Evolutionary conservation across 768 basidiomycete genomes (phyloP).

Genomic region (Chalciporus piperatus): DNA sequence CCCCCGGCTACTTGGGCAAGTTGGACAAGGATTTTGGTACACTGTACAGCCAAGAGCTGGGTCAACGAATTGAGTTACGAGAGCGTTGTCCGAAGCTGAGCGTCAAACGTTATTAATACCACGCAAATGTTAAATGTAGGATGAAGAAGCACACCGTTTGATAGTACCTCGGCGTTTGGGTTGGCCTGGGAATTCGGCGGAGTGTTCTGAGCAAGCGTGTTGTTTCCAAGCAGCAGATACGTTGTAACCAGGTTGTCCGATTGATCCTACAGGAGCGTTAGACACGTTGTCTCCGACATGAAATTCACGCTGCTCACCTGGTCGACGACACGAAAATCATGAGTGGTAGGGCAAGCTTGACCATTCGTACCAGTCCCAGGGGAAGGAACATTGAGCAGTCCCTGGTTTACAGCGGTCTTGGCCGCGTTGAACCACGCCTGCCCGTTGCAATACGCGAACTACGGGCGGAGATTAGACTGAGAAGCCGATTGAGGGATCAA

Average conservation of each 20-base stretch:
- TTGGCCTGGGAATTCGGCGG: conserved; percentile 24
- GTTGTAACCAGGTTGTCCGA: conserved; percentile 29
- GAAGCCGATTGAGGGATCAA: neutral
- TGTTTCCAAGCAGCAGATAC: conserved; percentile 20
- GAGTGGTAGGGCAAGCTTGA: conserved; percentile 27
- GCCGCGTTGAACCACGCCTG: conserved; percentile 23
- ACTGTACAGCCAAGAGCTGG: conserved; percentile 24
- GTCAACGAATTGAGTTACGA: conserved; percentile 24
- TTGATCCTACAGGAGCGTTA: conserved; percentile 20
- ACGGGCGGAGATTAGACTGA: neutral
- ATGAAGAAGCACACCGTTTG: conserved; percentile 16
- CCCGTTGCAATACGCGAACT: conserved; percentile 29
- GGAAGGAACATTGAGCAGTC: conserved; percentile 17
- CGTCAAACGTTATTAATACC: neutral
- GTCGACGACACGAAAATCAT: conserved; percentile 27
- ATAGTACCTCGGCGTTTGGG: conserved; percentile 19
- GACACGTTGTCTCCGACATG: neutral
- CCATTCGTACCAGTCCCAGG: conserved; percentile 19
- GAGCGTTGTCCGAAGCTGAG: conserved; percentile 26
- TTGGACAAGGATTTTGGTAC: conserved; percentile 26
- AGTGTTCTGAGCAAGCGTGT: conserved; percentile 28
- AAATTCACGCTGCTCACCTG: conserved; percentile 8
- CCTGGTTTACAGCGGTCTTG: conserved; percentile 17
- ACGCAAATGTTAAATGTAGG: neutral
- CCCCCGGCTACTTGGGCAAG: conserved; percentile 17